Evolutionary conservation across 176 grass and related monocot species (phyloP), one percentile per base, ranked within the genome.

Genomic region (Miscanthus lutarioriparius): DNA sequence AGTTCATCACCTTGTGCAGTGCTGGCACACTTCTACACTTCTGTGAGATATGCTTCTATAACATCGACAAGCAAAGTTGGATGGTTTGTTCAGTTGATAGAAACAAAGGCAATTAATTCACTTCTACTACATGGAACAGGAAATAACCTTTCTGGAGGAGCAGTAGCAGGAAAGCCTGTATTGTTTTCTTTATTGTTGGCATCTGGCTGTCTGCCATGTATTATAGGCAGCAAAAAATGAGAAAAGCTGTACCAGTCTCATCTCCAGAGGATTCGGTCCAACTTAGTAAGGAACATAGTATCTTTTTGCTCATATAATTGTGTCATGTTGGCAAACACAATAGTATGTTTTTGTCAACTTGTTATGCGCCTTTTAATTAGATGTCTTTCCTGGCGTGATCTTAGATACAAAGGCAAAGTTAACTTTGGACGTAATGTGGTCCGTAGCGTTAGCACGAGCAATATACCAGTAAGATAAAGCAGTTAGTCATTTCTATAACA

Each of bases 161-260:
- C 73, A 22, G 80, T 92, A 73, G 87, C 85, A 76, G 92, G 92
- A 53, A 92, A 72, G 85, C 87, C 11, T 78, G 37, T 74, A 33
- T 86, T 62, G 48, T n/a, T 88, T 3, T 88, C 70, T 82, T 90
- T n/a, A 54, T 82, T 84, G 32, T 64, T 36, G 81, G 36, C 22
- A 84, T 88, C 48, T 77, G 77, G 66, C 45, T 78, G 43, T 76
- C 2, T 36, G 35, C 1, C 35, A 36, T 36, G 35, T 36, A 80
- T 76, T 64, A 79, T 80, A 87, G 84, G 72, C 41, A 38, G 84
- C 86, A 64, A 68, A 91, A 87, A 38, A 37, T 35, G 48, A 86
- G 85, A 47, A 81, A 90, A 54, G 63, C 25, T 16, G 59, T 43
- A 44, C 38, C 47, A 59, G 68, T 77, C 74, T 41, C 85, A 63